These are phyloP conservation scores for Volvox africanus DNA, from an alignment of 139 green algal genomes.

Conservation along the genomic window DNA sequence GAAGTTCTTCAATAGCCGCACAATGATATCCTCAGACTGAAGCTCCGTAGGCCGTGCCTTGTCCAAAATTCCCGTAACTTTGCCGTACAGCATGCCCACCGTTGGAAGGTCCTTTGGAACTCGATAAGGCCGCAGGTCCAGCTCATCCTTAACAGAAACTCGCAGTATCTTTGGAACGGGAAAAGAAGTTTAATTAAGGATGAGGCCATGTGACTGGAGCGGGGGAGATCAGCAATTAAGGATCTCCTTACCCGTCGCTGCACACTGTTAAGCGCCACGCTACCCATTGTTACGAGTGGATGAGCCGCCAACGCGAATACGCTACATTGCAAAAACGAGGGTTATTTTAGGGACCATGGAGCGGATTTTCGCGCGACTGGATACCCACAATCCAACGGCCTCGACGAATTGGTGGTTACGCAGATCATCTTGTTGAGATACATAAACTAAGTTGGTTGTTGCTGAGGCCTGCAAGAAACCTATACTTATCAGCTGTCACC, in stretches of 20 bases:
- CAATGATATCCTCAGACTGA: constrained; percentile 74
- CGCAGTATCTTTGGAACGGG: constrained; percentile 67
- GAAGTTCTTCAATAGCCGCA: constrained; percentile 73
- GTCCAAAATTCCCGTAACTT: constrained; percentile 80
- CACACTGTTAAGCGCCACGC: constrained; percentile 87
- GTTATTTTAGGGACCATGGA: not conserved
- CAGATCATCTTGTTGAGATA: constrained; percentile 67
- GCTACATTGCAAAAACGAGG: constrained; percentile 62
- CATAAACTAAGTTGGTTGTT: constrained; percentile 84
- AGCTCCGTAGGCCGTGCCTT: constrained; percentile 70
- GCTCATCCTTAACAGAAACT: constrained; percentile 74
- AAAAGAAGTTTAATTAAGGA: too few species aligned
- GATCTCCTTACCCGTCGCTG: constrained; percentile 78
- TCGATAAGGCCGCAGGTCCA: constrained; percentile 61
- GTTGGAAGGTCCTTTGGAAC: constrained; percentile 61
- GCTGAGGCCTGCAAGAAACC: constrained; percentile 52
- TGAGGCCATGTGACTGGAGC: too few species aligned
- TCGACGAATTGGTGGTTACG: constrained; percentile 60
- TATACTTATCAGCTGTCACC: not conserved
- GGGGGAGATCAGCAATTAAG: too few species aligned
- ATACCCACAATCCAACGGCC: constrained; percentile 70
- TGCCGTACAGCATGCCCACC: constrained; percentile 75
- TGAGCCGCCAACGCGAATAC: constrained; percentile 77
- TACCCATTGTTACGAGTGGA: constrained; percentile 62
- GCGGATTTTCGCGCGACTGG: not conserved